Evolutionary conservation across 352 stramenopile genomes (phyloP).

Genomic region (Detonula confervacea): DNA sequence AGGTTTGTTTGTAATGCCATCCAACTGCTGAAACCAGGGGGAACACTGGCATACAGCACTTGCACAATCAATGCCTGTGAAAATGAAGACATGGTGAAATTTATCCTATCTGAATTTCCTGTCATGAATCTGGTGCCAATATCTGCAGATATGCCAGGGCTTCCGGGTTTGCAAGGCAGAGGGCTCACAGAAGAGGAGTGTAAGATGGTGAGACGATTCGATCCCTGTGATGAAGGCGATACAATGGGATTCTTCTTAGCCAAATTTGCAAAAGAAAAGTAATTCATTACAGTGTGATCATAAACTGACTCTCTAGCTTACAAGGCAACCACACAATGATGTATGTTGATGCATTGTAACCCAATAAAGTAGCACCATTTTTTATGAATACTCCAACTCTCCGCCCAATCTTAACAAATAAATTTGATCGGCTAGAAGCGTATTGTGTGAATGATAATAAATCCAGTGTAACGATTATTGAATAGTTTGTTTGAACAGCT

Average conservation of each 20-base stretch:
- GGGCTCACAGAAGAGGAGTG: conserved; percentile 86
- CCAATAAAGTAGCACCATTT: no score
- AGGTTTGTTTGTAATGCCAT: conserved; percentile 81
- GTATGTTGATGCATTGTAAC: no score
- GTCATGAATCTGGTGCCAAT: conserved; percentile 86
- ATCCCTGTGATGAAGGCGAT: conserved; percentile 88
- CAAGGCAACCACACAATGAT: no score
- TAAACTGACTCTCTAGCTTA: neutral
- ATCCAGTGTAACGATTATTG: neutral
- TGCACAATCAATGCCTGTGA: conserved; percentile 93
- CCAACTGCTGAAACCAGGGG: conserved; percentile 90
- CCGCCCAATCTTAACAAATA: neutral
- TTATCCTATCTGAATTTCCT: conserved; percentile 89
- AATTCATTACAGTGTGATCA: neutral
- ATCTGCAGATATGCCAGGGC: conserved; percentile 76
- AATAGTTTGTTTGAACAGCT: conserved; percentile 48
- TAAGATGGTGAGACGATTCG: conserved; percentile 89
- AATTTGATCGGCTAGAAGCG: neutral
- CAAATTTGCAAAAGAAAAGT: conserved; percentile 88
- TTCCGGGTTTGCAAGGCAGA: conserved; percentile 85
- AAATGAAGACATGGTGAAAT: conserved; percentile 92
- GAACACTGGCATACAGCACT: conserved; percentile 91
- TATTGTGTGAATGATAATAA: neutral
- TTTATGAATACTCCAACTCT: no score
- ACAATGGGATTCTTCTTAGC: conserved; percentile 95